Conservation (phyloP, 257 asterid genomes). For the Penstemon newberryi region DNA sequence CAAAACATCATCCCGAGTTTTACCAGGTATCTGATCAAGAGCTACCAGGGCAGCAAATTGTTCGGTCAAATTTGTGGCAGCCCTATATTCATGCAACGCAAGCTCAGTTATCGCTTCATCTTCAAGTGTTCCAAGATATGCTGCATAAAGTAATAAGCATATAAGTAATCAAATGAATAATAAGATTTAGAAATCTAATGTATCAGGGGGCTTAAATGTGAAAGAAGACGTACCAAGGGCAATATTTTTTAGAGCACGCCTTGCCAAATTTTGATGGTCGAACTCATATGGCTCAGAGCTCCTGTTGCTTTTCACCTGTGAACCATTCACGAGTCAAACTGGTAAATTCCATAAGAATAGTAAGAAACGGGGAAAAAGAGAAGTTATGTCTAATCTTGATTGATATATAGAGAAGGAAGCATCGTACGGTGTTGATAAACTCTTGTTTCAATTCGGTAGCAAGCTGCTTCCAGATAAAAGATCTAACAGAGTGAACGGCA, state of each 20-base stretch:
- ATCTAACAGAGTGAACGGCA: conserved; percentile 80
- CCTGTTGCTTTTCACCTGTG: conserved; percentile 53
- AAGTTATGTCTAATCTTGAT: not conserved
- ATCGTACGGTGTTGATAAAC: conserved; percentile 50
- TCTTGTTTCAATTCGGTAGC: conserved; percentile 68
- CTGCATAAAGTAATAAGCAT: conserved; percentile 36
- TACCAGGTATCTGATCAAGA: conserved; percentile 76
- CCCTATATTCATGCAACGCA: conserved; percentile 63
- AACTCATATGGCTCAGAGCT: conserved; percentile 65
- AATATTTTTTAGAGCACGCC: conserved; percentile 72
- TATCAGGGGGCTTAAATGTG: not conserved
- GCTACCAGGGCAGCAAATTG: conserved; percentile 83
- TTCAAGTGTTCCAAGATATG: conserved; percentile 70
- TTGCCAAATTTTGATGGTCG: conserved; percentile 66
- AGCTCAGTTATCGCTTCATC: conserved; percentile 63
- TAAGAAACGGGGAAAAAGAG: not conserved
- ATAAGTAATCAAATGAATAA: conserved; percentile 16
- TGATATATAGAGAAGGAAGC: conserved; percentile 2
- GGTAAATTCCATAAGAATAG: conserved; percentile 1
- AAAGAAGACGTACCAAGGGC: conserved; percentile 58
- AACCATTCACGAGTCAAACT: conserved; percentile 9
- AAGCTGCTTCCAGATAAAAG: conserved; percentile 67
- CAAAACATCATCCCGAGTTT: conserved; percentile 67
- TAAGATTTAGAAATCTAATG: not conserved
- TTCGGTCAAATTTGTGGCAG: conserved; percentile 90